Evolutionary conservation across 2,329 filamentous ascomycete genomes (phyloP).

Genomic region (Fusarium subtropicale): DNA sequence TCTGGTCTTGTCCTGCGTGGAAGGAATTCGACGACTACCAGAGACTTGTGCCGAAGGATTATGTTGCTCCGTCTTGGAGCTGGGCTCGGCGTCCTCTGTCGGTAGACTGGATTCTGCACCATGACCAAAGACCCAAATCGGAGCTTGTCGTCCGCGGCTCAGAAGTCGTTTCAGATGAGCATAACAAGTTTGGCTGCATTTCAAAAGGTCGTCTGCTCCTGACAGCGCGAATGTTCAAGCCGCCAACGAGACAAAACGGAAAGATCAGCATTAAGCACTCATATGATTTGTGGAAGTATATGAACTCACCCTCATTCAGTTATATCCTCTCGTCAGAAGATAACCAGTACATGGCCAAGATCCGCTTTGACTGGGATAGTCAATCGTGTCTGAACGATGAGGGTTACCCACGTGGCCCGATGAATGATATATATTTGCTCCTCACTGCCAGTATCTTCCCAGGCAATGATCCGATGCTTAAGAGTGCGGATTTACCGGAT

Average conservation of each 20-base stretch:
- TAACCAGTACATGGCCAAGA: not conserved
- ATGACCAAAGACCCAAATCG: rapidly evolving
- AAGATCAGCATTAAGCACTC: not conserved
- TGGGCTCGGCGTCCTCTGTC: rapidly evolving
- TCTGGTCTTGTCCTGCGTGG: not conserved
- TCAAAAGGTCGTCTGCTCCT: not conserved
- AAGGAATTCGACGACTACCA: not conserved
- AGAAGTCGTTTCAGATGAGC: rapidly evolving
- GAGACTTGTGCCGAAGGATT: rapidly evolving
- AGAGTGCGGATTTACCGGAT: not conserved
- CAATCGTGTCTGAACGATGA: rapidly evolving
- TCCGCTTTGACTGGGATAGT: not conserved
- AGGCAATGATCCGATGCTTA: not conserved
- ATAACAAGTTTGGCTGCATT: not conserved
- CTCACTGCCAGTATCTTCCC: not conserved
- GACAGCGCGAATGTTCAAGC: not conserved
- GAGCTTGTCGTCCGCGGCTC: not conserved
- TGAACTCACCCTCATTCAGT: not conserved
- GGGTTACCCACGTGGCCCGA: not conserved
- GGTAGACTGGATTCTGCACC: rapidly evolving
- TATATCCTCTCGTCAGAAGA: not conserved
- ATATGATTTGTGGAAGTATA: not conserved
- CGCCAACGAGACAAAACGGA: rapidly evolving
- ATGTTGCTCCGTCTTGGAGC: not conserved
- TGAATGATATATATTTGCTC: not conserved